Evolutionary conservation across 345 rosid genomes (phyloP).

Genomic region (Populus alba): DNA sequence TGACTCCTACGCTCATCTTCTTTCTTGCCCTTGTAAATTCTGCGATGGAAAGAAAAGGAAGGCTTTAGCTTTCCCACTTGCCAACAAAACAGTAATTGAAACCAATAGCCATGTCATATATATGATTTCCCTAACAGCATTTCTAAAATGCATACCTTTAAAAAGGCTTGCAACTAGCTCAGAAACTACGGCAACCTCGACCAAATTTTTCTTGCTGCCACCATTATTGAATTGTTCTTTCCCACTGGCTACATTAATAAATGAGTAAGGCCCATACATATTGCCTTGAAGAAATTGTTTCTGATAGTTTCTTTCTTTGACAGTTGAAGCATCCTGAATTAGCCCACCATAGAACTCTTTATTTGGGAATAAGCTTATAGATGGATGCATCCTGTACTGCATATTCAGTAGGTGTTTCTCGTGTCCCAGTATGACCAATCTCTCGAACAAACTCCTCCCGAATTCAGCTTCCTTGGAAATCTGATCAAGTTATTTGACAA

Average conservation of each 20-base stretch:
- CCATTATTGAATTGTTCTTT: slow-evolving; percentile 35
- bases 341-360: slow-evolving; percentile 18
- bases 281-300: slow-evolving; percentile 28
- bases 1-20: slow-evolving; percentile 39
- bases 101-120: neutral
- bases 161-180: slow-evolving; percentile 33
- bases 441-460: slow-evolving; percentile 36
- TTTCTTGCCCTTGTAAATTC: slow-evolving; percentile 11
- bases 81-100: neutral
- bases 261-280: slow-evolving; percentile 50
- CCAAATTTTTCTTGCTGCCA: slow-evolving; percentile 28
- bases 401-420: slow-evolving; percentile 25
- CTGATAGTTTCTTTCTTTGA: slow-evolving; percentile 9
- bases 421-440: slow-evolving; percentile 16
- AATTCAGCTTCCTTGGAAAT: slow-evolving; percentile 18
- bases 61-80: neutral
- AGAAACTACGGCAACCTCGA: slow-evolving; percentile 40
- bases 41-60: neutral
- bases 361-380: slow-evolving; percentile 30
- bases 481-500: neutral
- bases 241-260: slow-evolving; percentile 38
- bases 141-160: slow-evolving; percentile 28
- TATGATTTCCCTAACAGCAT: neutral
- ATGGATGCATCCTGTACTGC: slow-evolving; percentile 41
- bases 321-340: slow-evolving; percentile 19